Conservation (phyloP, 2,329 filamentous ascomycete species). For the Thelonectria rubi region DNA sequence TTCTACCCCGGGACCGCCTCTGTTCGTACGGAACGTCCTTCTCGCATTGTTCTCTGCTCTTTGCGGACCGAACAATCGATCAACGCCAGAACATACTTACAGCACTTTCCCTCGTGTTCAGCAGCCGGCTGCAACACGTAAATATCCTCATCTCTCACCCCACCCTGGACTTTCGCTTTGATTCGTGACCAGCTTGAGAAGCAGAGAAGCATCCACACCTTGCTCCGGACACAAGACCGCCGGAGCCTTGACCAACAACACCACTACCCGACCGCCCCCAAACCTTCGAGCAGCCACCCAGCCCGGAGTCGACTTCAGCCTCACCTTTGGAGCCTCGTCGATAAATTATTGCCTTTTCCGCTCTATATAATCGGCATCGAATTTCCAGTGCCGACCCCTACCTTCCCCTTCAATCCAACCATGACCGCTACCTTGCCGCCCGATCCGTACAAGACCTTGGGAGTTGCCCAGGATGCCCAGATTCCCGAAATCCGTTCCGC, state of each 20-base stretch:
- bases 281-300: constrained; percentile 38
- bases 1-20: constrained; percentile 39
- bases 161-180: constrained; percentile 40
- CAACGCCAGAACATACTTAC: constrained; percentile 32
- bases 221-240: constrained; percentile 42
- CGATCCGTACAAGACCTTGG: constrained; percentile 84
- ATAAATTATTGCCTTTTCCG: constrained; percentile 22
- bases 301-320: constrained; percentile 39
- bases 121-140: constrained; percentile 44
- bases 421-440: constrained; percentile 64
- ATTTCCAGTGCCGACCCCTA: constrained; percentile 22
- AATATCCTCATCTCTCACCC: constrained; percentile 30
- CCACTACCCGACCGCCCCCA: constrained; percentile 33
- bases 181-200: constrained; percentile 35
- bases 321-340: constrained; percentile 37
- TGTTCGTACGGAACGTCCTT: constrained; percentile 24
- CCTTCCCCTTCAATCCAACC: constrained; percentile 28
- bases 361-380: constrained; percentile 34
- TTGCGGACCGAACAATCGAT: constrained; percentile 42
- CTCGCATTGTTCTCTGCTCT: constrained; percentile 42
- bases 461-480: constrained; percentile 76
- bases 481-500: constrained; percentile 77
- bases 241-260: constrained; percentile 42
- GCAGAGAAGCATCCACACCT: constrained; percentile 33
- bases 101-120: constrained; percentile 41